Percentiles rank a stretch among this genome's conserved stretches.
Evolutionary conservation across 2,329 filamentous ascomycete species (phyloP).

Genomic region (Colletotrichum sp.): DNA sequence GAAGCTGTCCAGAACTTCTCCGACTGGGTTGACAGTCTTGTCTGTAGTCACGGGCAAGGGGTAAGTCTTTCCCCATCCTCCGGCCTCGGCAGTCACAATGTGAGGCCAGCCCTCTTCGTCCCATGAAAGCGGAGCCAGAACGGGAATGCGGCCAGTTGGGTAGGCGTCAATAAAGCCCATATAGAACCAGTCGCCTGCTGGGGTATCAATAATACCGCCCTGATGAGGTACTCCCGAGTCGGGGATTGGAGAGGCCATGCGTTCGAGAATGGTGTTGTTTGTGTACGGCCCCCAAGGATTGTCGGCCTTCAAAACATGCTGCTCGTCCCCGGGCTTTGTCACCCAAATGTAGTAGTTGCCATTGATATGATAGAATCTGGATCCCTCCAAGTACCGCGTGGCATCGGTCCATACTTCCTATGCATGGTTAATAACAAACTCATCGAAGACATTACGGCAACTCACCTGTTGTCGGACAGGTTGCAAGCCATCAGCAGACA

Average conservation of each 20-base stretch:
- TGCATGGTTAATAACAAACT: rapidly evolving
- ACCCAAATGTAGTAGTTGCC: slow-evolving; percentile 57
- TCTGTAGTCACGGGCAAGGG: slow-evolving; percentile 29
- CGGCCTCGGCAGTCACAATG: slow-evolving; percentile 39
- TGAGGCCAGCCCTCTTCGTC: slow-evolving; percentile 51
- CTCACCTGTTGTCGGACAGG: background rate
- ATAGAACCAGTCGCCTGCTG: slow-evolving; percentile 60
- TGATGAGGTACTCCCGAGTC: slow-evolving; percentile 55
- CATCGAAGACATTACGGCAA: rapidly evolving
- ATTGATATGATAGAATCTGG: slow-evolving; percentile 58
- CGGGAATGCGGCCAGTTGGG: slow-evolving; percentile 60
- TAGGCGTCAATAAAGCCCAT: slow-evolving; percentile 60
- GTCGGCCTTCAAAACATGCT: slow-evolving; percentile 51
- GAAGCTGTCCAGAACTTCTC: slow-evolving; percentile 14
- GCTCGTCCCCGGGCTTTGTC: slow-evolving; percentile 44
- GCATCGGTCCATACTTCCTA: slow-evolving; percentile 3
- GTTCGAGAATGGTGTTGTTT: slow-evolving; percentile 41
- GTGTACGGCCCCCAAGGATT: slow-evolving; percentile 56
- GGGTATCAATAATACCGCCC: slow-evolving; percentile 58
- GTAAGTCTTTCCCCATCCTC: slow-evolving; percentile 48
- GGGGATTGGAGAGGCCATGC: slow-evolving; percentile 29
- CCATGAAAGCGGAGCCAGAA: slow-evolving; percentile 56
- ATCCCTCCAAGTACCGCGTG: slow-evolving; percentile 44
- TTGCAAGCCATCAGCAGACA: slow-evolving; percentile 5
- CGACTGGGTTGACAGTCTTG: slow-evolving; percentile 10